Base-by-base conservation (phyloP, 495 filamentous ascomycete species). In the Amorphotheca resinae region DNA sequence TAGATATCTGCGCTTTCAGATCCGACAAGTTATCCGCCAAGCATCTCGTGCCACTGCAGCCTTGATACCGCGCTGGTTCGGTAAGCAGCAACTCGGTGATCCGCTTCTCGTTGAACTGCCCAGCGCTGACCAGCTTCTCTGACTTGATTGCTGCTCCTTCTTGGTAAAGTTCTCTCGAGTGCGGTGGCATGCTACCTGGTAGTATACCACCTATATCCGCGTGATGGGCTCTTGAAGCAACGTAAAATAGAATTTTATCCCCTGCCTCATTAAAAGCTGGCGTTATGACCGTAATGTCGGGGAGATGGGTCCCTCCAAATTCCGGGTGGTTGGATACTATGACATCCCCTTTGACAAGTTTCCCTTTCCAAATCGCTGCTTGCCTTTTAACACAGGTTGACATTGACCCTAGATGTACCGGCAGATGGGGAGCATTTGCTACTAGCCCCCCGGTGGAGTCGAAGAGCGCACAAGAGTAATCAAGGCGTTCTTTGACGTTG, bases 131-230 rank as follows among this genome's bases (percentile, higher is more conserved):
- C 1, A 98, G 72, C 63, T 93, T 95, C 58, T 95, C 93, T 8
- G 80, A 81, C 60, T 91, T 87, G 51, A 98, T 93, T 8, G 87
- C 76, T 0, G 93, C 89, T 7, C 91, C 91, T 63, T 98, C 91
- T 59, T 98, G 89, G 66, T 70, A 95, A 0, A 98, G 72, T 53
- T 95, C 91, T 4, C 82, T 76, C 2, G 88, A 95, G 48, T 94
- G 82, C 1, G 91, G 91, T 1, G 91, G 91, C 91, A 98, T 98
- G 28, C 84, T 93, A 7, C 91, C 91, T 0, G 91, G 89, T 3
- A 94, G 74, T 41, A 95, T 95, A 22, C 91, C 91, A 11, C 91
- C 91, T 50, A 98, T 96, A 59, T 98, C 91, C 1, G 91, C 91
- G 49, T 98, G 91, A 57, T 98, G 91, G 0, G 91, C 91, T 22